A percentile compares a stretch with the other conserved stretches of the same genome.
phyloP scores from a whole-genome alignment of 1,284 basidiomycete genomes.

The Tranzscheliella williamsii region DNA sequence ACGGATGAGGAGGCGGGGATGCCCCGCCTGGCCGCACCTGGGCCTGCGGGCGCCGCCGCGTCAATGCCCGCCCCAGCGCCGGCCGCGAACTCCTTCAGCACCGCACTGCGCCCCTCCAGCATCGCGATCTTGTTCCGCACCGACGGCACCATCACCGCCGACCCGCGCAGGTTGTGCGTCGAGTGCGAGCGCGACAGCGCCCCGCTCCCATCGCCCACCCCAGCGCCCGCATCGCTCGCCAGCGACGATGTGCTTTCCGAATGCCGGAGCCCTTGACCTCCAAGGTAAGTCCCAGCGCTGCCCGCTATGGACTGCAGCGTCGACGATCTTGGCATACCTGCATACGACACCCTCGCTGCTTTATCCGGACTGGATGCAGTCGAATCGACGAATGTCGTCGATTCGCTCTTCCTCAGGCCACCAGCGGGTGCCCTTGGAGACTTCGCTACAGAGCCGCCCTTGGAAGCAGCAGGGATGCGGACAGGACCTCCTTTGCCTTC shows the following conservation, averaged over 20 bases:
- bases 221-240: not conserved
- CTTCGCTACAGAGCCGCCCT: too few species aligned
- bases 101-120: conserved; percentile 39
- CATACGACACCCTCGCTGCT: not conserved
- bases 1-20: not conserved
- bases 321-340: conserved; percentile 13
- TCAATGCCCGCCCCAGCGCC: not conserved
- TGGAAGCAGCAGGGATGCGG: too few species aligned
- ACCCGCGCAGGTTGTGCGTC: conserved; percentile 37
- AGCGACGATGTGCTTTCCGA: conserved; percentile 36
- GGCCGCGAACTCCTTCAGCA: conserved; percentile 36
- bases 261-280: conserved; percentile 16
- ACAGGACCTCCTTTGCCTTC: too few species aligned
- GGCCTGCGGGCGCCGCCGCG: not conserved
- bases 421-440: not conserved
- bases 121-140: conserved; percentile 55
- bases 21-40: not conserved
- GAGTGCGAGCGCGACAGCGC: conserved; percentile 23
- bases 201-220: not conserved
- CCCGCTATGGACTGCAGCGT: conserved; percentile 8
- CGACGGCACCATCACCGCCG: conserved; percentile 45
- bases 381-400: not conserved
- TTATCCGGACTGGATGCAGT: not conserved
- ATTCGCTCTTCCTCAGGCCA: not conserved
- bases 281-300: too few species aligned